Evolutionary conservation across 768 basidiomycete species (phyloP).

Genomic region (Termitomyces sp.): DNA sequence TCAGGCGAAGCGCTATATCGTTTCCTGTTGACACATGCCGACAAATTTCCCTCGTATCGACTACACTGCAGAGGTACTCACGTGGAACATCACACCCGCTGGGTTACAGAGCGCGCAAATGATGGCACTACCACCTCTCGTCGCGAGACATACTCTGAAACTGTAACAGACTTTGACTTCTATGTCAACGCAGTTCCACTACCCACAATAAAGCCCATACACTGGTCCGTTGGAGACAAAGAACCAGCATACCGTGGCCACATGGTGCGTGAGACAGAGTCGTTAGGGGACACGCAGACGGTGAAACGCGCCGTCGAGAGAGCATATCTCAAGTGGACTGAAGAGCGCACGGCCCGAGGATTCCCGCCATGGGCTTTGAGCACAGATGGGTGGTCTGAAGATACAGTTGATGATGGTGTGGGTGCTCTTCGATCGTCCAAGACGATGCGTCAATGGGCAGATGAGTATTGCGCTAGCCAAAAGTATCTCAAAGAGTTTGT

Average conservation of each 20-base stretch:
- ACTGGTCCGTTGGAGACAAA: slow-evolving; percentile 54
- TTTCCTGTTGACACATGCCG: slow-evolving; percentile 53
- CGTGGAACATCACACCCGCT: slow-evolving; percentile 36
- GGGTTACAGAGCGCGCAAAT: slow-evolving; percentile 24
- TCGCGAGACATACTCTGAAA: slow-evolving; percentile 45
- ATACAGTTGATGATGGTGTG: slow-evolving; percentile 6
- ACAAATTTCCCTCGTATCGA: slow-evolving; percentile 31
- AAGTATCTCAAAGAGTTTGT: slow-evolving; percentile 76
- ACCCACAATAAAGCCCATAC: slow-evolving; percentile 29
- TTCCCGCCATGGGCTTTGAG: slow-evolving; percentile 40
- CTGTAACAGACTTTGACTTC: slow-evolving; percentile 59
- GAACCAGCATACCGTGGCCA: slow-evolving; percentile 55
- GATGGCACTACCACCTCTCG: slow-evolving; percentile 22
- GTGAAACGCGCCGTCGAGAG: slow-evolving; percentile 34
- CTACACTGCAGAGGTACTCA: slow-evolving; percentile 48
- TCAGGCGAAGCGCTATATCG: slow-evolving; percentile 65
- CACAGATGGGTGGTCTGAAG: slow-evolving; percentile 14
- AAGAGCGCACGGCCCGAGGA: slow-evolving; percentile 40
- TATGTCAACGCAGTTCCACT: slow-evolving; percentile 41
- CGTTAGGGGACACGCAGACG: slow-evolving; percentile 26
- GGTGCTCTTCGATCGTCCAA: slow-evolving; percentile 44
- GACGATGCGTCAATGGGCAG: slow-evolving; percentile 73
- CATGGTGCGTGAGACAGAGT: slow-evolving; percentile 47
- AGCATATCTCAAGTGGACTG: slow-evolving; percentile 36
- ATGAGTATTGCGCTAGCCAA: slow-evolving; percentile 68